Conservation (phyloP, 805 yeast genomes). For the Pichia thaimueangensis region DNA sequence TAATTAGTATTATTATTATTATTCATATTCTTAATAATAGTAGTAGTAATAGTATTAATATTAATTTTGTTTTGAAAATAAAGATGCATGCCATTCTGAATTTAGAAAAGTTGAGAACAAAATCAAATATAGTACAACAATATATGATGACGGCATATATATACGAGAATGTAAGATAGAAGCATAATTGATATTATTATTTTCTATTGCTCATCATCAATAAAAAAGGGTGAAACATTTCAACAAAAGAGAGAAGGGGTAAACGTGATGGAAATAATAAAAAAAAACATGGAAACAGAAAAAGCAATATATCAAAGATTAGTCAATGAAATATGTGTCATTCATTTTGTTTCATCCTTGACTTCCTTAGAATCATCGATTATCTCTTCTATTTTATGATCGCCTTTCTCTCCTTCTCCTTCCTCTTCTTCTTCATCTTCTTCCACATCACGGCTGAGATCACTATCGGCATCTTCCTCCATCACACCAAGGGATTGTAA, state of each 20-base stretch:
- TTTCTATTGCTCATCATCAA: no score
- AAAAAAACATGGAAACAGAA: neutral
- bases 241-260: no score
- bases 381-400: constrained; percentile 13
- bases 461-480: constrained; percentile 29
- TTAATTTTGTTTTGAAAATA: no score
- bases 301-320: neutral
- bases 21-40: no score
- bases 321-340: no score
- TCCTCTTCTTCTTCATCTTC: constrained; percentile 23
- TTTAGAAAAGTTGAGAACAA: constrained; percentile 7
- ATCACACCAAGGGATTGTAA: constrained; percentile 44
- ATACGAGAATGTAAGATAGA: no score
- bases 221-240: no score
- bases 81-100: constrained; percentile 3
- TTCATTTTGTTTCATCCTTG: neutral
- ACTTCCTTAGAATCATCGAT: neutral
- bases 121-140: no score
- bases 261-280: neutral
- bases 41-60: no score
- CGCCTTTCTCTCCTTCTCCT: constrained; percentile 14
- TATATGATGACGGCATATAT: no score
- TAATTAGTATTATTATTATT: no score
- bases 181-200: no score
- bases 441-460: constrained; percentile 21